Evolutionary conservation across 306 rosid genomes (phyloP).

Genomic region (Purshia tridentata): DNA sequence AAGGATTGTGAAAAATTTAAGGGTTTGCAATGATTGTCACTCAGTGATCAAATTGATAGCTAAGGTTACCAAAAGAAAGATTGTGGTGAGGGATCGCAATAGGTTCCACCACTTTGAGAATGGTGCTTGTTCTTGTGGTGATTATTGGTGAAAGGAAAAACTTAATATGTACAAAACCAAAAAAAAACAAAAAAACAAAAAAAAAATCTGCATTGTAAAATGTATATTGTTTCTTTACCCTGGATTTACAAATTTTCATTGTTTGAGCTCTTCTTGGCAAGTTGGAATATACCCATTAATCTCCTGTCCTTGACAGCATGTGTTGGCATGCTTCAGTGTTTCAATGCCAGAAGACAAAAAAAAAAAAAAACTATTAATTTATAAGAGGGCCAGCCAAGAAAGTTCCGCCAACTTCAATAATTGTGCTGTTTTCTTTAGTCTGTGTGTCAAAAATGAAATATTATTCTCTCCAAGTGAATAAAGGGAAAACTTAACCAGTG

Average conservation of each 20-base stretch:
- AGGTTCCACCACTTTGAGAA: slow-evolving; percentile 57
- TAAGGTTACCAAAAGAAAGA: slow-evolving; percentile 35
- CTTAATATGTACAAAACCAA: neutral
- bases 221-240: neutral
- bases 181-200: neutral
- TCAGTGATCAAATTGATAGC: slow-evolving; percentile 45
- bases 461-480: too few relatives aligned
- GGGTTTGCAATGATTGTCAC: slow-evolving; percentile 49
- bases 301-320: too few relatives aligned
- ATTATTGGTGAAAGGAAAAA: slow-evolving; percentile 37
- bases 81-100: slow-evolving; percentile 49
- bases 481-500: too few relatives aligned
- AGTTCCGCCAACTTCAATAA: too few relatives aligned
- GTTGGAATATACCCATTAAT: too few relatives aligned
- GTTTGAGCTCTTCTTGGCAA: too few relatives aligned
- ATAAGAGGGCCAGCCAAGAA: too few relatives aligned
- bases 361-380: too few relatives aligned
- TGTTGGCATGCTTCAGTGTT: too few relatives aligned
- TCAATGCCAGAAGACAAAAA: too few relatives aligned
- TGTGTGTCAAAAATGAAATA: too few relatives aligned
- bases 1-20: slow-evolving; percentile 41
- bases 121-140: slow-evolving; percentile 45
- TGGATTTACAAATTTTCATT: neutral
- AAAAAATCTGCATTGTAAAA: neutral
- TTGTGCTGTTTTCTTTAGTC: too few relatives aligned